A percentile compares a stretch with the other conserved stretches of the same genome.
Conservation (phyloP, 768 basidiomycete genomes). For the Leccinum disarticulatum region DNA sequence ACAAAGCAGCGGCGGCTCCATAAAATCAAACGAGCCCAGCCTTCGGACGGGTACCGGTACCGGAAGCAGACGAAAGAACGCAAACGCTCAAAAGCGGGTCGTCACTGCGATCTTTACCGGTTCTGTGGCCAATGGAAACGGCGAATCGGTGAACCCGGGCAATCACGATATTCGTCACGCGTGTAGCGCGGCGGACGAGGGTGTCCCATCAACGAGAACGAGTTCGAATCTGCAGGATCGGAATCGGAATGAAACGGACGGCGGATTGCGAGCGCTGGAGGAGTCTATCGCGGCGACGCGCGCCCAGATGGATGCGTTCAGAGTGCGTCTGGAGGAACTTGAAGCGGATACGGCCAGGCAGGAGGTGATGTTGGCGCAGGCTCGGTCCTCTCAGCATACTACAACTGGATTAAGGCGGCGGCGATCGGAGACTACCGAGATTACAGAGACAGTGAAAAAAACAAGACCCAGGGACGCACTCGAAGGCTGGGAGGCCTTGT, state of each 20-base stretch:
- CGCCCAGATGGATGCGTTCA: slow-evolving; percentile 25
- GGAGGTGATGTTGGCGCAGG: slow-evolving; percentile 8
- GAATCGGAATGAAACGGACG: slow-evolving; percentile 6
- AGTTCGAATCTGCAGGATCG: not conserved
- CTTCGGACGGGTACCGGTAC: slow-evolving; percentile 2
- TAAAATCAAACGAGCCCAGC: not conserved
- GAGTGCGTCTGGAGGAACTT: slow-evolving; percentile 28
- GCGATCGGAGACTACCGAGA: not conserved
- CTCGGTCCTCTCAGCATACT: not conserved
- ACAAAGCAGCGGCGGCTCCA: not conserved
- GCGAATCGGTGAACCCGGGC: not conserved
- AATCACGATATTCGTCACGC: not conserved
- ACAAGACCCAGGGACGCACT: not conserved
- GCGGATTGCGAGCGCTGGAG: slow-evolving; percentile 20
- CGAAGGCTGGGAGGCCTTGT: slow-evolving; percentile 6
- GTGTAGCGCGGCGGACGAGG: not conserved
- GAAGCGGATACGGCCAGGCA: slow-evolving; percentile 22
- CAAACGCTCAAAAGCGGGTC: slow-evolving; percentile 17
- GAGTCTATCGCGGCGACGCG: slow-evolving; percentile 26
- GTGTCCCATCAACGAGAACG: not conserved
- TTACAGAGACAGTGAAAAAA: not conserved
- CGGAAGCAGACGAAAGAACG: slow-evolving; percentile 9
- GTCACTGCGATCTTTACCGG: slow-evolving; percentile 34
- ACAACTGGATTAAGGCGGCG: not conserved
- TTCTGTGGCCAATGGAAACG: not conserved